Evolutionary conservation across 208 protist species (phyloP), one percentile per base, ranked within the genome.

Genomic region (Wallacemonas rigidus): DNA sequence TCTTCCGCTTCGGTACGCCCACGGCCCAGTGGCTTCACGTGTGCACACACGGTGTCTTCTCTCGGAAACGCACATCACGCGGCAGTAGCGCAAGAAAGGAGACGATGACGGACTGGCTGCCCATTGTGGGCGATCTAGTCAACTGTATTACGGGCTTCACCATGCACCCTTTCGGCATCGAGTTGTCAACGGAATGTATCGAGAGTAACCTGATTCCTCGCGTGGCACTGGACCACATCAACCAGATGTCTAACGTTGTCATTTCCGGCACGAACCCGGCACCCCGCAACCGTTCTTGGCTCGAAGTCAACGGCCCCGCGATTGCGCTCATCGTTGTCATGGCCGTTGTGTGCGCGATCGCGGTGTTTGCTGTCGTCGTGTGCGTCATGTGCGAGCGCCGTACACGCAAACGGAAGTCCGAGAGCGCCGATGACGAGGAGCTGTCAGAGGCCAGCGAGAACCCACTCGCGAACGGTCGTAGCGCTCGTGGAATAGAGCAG

Each of bases 241-340:
- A 44, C 12, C 15, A 35, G 14, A 35, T 79, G 39, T 47, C 50
- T 4, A 71, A 53, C 70, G n/a, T 71, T 15, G 48, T 36, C 9
- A 60, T 75, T 0, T 71, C 73, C 1, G 78, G 79, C 45, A 69
- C 65, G 14, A 69, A 58, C 14, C 67, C 58, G 26, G 12, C 38
- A 26, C 79, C 79, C 0, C 12, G 26, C 4, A 68, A 80, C 53
- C 67, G 40, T 7, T 69, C 51, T 39, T 83, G 68, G 41, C 4
- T 5, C 5, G 36, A 73, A 39, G 70, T 67, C 17, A 63, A 67
- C 54, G 62, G 60, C 57, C 70, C 62, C 62, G 79, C 74, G 2
- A 26, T 83, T 6, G 71, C 39, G 17, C 73, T 83, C 11, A 74
- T 80, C 43, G 51, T 83, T 9, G 44, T 83, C 3, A 43, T 69